Percentiles rank a stretch among this genome's conserved stretches.
phyloP scores from a whole-genome alignment of 78 protist genomes.

The Dictyostelium brefeldianum region DNA sequence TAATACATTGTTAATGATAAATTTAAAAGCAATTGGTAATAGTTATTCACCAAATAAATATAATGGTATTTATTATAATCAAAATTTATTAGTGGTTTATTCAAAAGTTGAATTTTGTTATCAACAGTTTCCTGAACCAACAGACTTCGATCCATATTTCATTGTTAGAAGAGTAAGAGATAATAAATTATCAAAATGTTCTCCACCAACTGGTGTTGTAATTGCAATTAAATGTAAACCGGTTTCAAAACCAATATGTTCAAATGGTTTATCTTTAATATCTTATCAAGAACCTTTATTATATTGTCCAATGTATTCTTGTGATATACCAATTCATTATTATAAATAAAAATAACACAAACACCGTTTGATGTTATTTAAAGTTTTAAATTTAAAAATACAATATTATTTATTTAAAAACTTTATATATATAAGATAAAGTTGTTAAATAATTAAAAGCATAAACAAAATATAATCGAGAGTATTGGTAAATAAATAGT shows the following conservation, averaged over 20 bases:
- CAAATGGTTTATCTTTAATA: background rate
- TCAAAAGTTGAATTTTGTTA: background rate
- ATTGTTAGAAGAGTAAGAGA: background rate
- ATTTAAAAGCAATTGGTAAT: background rate
- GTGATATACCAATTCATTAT: background rate
- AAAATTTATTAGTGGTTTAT: background rate
- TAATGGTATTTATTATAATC: background rate
- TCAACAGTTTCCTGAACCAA: conserved; percentile 8
- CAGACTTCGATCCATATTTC: background rate
- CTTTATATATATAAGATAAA: too few relatives aligned
- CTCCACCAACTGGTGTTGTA: conserved; percentile 8
- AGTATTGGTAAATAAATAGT: too few relatives aligned
- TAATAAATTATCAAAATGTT: background rate
- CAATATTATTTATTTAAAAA: too few relatives aligned
- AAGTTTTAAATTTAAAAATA: too few relatives aligned
- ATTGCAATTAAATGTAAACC: background rate
- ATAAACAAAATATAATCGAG: too few relatives aligned
- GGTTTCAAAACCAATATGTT: background rate
- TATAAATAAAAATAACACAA: background rate
- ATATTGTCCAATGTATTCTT: conserved; percentile 16
- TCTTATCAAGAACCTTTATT: background rate
- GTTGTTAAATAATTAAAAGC: too few relatives aligned
- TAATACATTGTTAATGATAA: background rate
- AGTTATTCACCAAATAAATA: background rate
- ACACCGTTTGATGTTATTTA: too few relatives aligned